Conservation (phyloP, 2,329 filamentous ascomycete species). For the Myriangium duriaei region DNA sequence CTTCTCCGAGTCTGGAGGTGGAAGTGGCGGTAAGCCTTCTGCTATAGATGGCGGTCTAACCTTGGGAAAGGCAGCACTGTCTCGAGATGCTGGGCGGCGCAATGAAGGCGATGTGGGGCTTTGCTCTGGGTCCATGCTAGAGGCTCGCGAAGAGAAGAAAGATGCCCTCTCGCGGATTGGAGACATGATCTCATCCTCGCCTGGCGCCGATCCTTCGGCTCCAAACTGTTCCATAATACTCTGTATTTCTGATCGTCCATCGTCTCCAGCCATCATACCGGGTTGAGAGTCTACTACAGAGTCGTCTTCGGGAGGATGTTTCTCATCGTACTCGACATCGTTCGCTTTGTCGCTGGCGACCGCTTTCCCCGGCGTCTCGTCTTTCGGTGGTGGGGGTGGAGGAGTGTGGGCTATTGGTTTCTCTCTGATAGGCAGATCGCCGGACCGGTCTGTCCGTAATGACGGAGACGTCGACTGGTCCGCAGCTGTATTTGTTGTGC, state of each 20-base stretch:
- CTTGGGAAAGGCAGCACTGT: conserved; percentile 12
- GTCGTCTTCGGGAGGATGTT: conserved; percentile 18
- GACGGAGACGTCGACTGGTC: neutral
- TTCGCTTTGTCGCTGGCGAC: conserved; percentile 4
- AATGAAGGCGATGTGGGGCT: conserved; percentile 9
- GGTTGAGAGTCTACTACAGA: conserved; percentile 7
- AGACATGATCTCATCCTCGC: conserved; percentile 80
- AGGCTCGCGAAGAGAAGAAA: conserved; percentile 71
- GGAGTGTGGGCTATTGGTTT: conserved; percentile 14
- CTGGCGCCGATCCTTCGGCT: conserved; percentile 46
- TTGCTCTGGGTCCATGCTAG: conserved; percentile 60
- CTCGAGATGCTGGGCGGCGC: conserved; percentile 11
- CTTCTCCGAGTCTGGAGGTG: conserved; percentile 7
- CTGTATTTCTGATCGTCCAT: conserved; percentile 60
- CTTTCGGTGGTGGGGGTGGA: conserved; percentile 21
- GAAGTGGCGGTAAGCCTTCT: conserved; percentile 10
- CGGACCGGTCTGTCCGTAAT: neutral
- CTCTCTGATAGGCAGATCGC: conserved; percentile 4
- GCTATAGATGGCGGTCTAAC: conserved; percentile 17
- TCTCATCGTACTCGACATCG: conserved; percentile 19
- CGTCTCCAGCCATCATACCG: conserved; percentile 19
- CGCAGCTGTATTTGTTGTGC: neutral
- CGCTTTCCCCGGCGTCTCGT: conserved; percentile 11
- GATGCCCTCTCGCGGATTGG: conserved; percentile 73
- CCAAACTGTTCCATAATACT: conserved; percentile 96